Base-by-base conservation (phyloP, 2,329 filamentous ascomycete genomes). In the Curvularia verruculosa region DNA sequence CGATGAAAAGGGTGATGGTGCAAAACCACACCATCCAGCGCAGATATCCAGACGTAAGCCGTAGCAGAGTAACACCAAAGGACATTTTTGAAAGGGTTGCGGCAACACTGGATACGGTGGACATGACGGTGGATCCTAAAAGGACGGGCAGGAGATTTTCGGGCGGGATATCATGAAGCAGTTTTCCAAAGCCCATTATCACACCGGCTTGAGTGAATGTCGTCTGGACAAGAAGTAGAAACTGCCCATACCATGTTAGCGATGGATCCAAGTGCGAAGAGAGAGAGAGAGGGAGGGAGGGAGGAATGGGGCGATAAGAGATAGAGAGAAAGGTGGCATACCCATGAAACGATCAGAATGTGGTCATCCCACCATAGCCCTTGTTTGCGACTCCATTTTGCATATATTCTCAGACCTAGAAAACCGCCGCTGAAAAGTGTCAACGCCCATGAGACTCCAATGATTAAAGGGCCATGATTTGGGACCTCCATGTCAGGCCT, bases 351-450 rank as follows among this genome's bases (percentile, higher is more conserved):
- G 3, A 66, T 60, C 4, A 72, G 54, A n/a, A 71, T 67, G 24
- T 68, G 52, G 44, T 72, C 70, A 47, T 72, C 68, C 68, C 68
- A 71, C 70, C 68, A 71, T 8, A 72, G 54, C 1, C 58, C 57
- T 45, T 69, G 68, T 28, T 60, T 61, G 36, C 67, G 58, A 58
- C 61, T 68, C 7, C 63, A 15, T 39, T 71, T 72, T 15, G 67
- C 69, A 24, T 72, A 72, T n/a, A 72, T 23, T 6, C 69, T 61
- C 26, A 71, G 37, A 1, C 46, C 64, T 23, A 72, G 28, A 40
- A 72, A 70, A 0, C 43, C 58, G 19, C 65, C 68, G 26, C 59
- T 65, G 4, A 70, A 48, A 5, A 66, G 41, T 1, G 62, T 64
- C 19, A 72, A 48, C 54, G 56, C 63, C 69, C 69, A 72, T n/a